Percentiles rank a stretch among this genome's conserved stretches.
Evolutionary conservation across 1,139 yeast species (phyloP).

Genomic region (Taiozyma onychis): DNA sequence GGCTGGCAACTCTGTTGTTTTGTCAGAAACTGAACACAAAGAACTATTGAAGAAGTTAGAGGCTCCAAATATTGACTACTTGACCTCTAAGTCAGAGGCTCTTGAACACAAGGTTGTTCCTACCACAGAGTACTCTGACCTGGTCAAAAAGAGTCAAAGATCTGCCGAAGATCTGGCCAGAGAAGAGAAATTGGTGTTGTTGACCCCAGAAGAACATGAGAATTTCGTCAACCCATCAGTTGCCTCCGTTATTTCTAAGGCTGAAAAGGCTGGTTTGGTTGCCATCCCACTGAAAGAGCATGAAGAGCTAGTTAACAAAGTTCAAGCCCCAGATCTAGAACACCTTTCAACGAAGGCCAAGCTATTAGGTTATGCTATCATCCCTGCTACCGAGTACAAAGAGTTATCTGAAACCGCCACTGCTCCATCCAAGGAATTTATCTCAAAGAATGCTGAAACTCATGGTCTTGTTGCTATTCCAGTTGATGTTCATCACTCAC

Average conservation of each 20-base stretch:
- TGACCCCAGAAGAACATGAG: slow-evolving; percentile 6
- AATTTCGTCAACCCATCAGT: slow-evolving; percentile 7
- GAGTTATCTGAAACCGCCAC: slow-evolving; percentile 20
- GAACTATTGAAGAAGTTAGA: slow-evolving; percentile 9
- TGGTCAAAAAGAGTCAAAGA: slow-evolving; percentile 19
- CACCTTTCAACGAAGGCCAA: slow-evolving; percentile 26
- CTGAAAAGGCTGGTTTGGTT: slow-evolving; percentile 23
- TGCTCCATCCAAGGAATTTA: slow-evolving; percentile 18
- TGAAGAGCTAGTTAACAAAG: slow-evolving; percentile 15
- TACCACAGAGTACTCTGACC: slow-evolving; percentile 9
- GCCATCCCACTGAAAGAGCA: slow-evolving; percentile 29
- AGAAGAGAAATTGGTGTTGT: slow-evolving; percentile 6
- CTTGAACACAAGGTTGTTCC: slow-evolving; percentile 9
- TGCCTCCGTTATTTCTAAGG: slow-evolving; percentile 12
- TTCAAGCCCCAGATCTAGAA: slow-evolving; percentile 22
- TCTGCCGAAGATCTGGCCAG: slow-evolving; percentile 18
- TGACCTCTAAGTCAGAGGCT: slow-evolving; percentile 20
- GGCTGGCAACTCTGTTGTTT: slow-evolving; percentile 12
- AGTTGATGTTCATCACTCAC: slow-evolving; percentile 23
- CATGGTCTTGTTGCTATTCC: slow-evolving; percentile 29
- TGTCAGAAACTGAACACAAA: slow-evolving; percentile 11
- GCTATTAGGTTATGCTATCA: slow-evolving; percentile 20
- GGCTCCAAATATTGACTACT: slow-evolving; percentile 19
- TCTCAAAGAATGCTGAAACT: slow-evolving; percentile 16
- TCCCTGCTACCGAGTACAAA: slow-evolving; percentile 21